Base-by-base conservation (phyloP, 331 rosid genomes). In the Malus hybrid region DNA sequence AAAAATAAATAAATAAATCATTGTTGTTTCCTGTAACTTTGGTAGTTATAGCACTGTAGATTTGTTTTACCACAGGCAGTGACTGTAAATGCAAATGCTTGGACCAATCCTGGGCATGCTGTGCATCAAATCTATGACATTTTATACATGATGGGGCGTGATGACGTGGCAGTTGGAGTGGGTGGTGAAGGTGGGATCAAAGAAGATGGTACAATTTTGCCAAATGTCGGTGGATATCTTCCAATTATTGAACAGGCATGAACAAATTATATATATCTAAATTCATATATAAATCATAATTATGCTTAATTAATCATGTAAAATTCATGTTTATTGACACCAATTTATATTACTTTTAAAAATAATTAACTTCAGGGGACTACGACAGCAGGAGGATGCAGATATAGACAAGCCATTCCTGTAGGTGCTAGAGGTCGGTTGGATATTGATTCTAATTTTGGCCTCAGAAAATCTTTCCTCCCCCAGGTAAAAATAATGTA, bases 121-220 rank as follows among this genome's bases (percentile, higher is more conserved):
- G 91, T 83, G 64, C 85, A 87, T 70, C 91, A 87, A 67, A 27
- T 87, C 15, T 87, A 87, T 50, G 89, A 85, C 67, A 67, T 83
- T 1, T 82, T 87, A 22, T 85, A 87, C 83, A 87, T 87, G 91
- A 87, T 87, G 91, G 86, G 71, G 4, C 87, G 91, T 16, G 91
- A 87, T 31, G 89, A 87, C 76, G 46, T 87, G 31, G 79, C 86
- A 1, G 85, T 85, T 74, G 91, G 91, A 69, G 76, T 87, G 16
- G 91, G 89, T 9, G 91, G 89, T 5, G 91, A 87, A 22, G 91
- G 91, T 44, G 91, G 85, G 31, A 76, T 85, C 29, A 74, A 61
- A 13, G 79, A 80, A 33, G 75, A 85, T 69, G 87, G 86, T 22
- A 80, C 84, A 3, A 85, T 85, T 34, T 80, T 78, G 18, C 84